These are phyloP conservation scores for Fraxinus platypoda DNA, from an alignment of 305 asterid genomes.

Conservation along the genomic window DNA sequence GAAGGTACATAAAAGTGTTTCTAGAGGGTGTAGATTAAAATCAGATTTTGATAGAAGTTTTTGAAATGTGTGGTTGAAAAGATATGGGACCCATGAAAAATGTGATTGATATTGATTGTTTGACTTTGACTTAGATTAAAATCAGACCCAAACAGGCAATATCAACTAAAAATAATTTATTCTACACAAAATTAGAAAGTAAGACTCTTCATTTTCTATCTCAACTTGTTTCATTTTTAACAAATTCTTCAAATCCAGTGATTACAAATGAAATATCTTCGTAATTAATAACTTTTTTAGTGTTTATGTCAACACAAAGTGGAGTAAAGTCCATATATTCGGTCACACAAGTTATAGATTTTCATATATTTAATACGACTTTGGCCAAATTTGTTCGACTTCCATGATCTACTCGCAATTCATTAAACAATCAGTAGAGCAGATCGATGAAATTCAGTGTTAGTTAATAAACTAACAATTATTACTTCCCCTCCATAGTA, in stretches of 20 bases:
- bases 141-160: too few species aligned
- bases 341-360: neutral
- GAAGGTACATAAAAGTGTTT: neutral
- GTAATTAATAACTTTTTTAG: too few species aligned
- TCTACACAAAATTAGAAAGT: neutral
- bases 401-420: neutral
- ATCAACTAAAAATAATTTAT: neutral
- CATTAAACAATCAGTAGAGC: neutral
- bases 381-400: neutral
- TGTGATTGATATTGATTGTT: too few species aligned
- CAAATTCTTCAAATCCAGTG: neutral
- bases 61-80: too few species aligned
- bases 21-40: too few species aligned
- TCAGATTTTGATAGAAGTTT: too few species aligned
- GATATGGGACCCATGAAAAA: too few species aligned
- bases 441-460: neutral
- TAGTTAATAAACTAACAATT: neutral
- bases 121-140: too few species aligned
- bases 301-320: neutral
- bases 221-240: neutral
- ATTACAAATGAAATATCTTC: neutral
- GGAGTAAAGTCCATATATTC: neutral
- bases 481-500: neutral
- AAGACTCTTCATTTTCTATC: neutral
- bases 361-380: neutral